Evolutionary conservation across 495 filamentous ascomycete genomes (phyloP).

Genomic region (Penicillium macrosclerotiorum): DNA sequence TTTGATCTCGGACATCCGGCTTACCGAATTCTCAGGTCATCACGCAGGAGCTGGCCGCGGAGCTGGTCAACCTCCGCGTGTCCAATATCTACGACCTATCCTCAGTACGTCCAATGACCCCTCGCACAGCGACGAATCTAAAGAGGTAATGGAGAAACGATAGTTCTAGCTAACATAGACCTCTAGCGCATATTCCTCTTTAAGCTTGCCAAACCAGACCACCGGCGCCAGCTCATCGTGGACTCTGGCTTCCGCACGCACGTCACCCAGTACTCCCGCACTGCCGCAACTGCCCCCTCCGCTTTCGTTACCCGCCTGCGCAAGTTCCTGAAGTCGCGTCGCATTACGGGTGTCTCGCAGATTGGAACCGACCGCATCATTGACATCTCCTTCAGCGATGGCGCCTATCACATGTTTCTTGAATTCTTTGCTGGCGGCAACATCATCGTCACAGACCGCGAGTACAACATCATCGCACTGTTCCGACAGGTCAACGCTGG

Average conservation of each 20-base stretch:
- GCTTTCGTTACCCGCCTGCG: slow-evolving; percentile 78
- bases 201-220: slow-evolving; percentile 83
- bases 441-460: slow-evolving; percentile 82
- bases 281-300: slow-evolving; percentile 78
- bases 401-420: slow-evolving; percentile 79
- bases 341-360: slow-evolving; percentile 77
- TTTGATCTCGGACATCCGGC: neutral
- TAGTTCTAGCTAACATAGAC: neutral
- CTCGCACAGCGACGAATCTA: neutral
- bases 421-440: slow-evolving; percentile 98
- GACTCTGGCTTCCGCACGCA: slow-evolving; percentile 97
- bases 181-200: slow-evolving; percentile 86
- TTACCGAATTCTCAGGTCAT: slow-evolving; percentile 62
- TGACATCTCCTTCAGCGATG: slow-evolving; percentile 89
- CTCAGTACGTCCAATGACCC: slow-evolving; percentile 49
- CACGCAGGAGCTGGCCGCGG: slow-evolving; percentile 79
- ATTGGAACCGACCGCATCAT: slow-evolving; percentile 93
- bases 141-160: neutral
- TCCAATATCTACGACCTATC: slow-evolving; percentile 95
- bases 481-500: slow-evolving; percentile 72
- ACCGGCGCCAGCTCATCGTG: slow-evolving; percentile 82
- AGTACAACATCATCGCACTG: slow-evolving; percentile 73
- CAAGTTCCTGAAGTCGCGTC: slow-evolving; percentile 81
- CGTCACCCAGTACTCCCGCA: slow-evolving; percentile 81
- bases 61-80: slow-evolving; percentile 73